These are phyloP conservation scores for Xylaria intraflava DNA, from an alignment of 495 filamentous ascomycete genomes.

Conservation along the genomic window DNA sequence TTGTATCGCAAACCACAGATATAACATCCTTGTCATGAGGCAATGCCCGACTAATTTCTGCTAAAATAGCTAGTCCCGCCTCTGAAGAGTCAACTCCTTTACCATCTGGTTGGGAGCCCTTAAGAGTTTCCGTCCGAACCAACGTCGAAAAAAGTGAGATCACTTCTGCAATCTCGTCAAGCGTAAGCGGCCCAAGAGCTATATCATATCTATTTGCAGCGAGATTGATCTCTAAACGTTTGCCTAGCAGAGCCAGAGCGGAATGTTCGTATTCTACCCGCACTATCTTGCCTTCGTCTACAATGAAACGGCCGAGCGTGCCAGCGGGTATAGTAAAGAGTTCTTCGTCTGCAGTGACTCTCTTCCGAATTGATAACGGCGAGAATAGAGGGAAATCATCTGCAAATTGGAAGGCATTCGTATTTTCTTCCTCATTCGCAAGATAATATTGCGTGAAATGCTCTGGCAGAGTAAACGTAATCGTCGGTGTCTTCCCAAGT, in stretches of 20 bases:
- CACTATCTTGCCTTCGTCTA: constrained; percentile 48
- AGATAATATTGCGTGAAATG: constrained; percentile 64
- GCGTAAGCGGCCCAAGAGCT: constrained; percentile 26
- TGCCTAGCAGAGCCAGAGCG: constrained; percentile 67
- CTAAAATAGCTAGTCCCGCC: constrained; percentile 47
- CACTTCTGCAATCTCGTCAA: constrained; percentile 34
- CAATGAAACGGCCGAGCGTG: constrained; percentile 64
- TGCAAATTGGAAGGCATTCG: constrained; percentile 54
- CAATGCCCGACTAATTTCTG: constrained; percentile 67
- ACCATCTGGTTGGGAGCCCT: constrained; percentile 13
- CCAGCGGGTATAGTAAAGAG: constrained; percentile 51
- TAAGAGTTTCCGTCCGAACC: constrained; percentile 33
- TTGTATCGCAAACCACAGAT: constrained; percentile 71
- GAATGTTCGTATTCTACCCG: constrained; percentile 68
- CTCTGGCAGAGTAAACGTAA: constrained; percentile 65
- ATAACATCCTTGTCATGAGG: constrained; percentile 70
- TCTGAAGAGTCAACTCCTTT: constrained; percentile 23
- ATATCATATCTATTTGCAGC: constrained; percentile 29
- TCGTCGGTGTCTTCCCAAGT: constrained; percentile 56
- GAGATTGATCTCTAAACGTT: constrained; percentile 56
- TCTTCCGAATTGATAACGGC: constrained; percentile 22
- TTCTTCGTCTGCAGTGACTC: constrained; percentile 28
- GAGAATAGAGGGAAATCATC: constrained; percentile 49
- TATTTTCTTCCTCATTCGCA: constrained; percentile 76
- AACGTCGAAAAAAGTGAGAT: constrained; percentile 38